Percentiles rank a stretch among this genome's conserved stretches.
Conservation (phyloP, 768 basidiomycete species). For the Leccinum variicolor region DNA sequence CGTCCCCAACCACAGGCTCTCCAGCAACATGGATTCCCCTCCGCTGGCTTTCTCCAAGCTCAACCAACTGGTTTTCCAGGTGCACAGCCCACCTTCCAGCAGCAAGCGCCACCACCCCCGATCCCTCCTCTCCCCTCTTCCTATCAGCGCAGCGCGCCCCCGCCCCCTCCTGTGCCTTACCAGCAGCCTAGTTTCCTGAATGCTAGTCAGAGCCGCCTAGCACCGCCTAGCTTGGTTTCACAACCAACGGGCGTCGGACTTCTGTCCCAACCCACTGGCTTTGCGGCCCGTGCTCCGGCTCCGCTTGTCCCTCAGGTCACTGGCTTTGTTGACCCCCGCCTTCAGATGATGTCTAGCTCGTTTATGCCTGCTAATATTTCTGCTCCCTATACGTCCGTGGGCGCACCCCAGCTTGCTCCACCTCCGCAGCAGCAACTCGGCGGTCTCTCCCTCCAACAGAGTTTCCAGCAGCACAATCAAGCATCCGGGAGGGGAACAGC, state of each 20-base stretch:
- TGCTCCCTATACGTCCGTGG: conserved; percentile 55
- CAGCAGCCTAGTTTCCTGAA: conserved; percentile 51
- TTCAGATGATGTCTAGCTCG: conserved; percentile 85
- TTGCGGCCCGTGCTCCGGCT: conserved; percentile 38
- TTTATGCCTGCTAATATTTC: conserved; percentile 82
- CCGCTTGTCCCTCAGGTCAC: conserved; percentile 72
- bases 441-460: conserved; percentile 69
- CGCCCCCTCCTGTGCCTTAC: conserved; percentile 34
- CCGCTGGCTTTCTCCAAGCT: conserved; percentile 38
- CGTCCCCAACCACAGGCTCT: conserved; percentile 35
- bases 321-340: conserved; percentile 77
- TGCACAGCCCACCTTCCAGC: conserved; percentile 28
- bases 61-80: conserved; percentile 51
- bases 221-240: conserved; percentile 8
- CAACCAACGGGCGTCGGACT: conserved; percentile 28
- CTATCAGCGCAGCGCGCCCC: conserved; percentile 51
- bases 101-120: conserved; percentile 47
- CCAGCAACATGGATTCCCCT: conserved; percentile 44
- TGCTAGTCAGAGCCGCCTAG: conserved; percentile 47
- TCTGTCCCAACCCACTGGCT: conserved; percentile 40
- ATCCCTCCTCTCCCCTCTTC: conserved; percentile 63
- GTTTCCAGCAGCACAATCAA: conserved; percentile 86
- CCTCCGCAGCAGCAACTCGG: conserved; percentile 53
- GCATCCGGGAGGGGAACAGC: conserved; percentile 59
- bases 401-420: conserved; percentile 58